Evolutionary conservation across 768 basidiomycete genomes (phyloP), one percentile per base, ranked within the genome.

Genomic region (Boletus speciosus): DNA sequence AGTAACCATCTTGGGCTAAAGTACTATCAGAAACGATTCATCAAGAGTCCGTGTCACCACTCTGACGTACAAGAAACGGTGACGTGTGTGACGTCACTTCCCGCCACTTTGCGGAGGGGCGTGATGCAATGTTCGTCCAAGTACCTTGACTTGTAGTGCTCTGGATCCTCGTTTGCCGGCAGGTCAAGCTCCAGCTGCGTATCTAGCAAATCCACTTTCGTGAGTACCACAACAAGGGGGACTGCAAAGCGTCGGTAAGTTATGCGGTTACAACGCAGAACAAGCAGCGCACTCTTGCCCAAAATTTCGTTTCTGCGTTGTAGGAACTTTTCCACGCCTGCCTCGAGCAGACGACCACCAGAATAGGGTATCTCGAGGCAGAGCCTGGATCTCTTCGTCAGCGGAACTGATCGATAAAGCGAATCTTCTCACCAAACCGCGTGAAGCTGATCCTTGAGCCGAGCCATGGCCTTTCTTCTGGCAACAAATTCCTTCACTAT

Each of bases 181-280:
- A 19, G 23, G 15, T 58, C 42, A 16, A 59, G 7, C 14, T 51
- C 41, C n/a, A 62, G 23, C 5, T 47, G 56, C 2, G 0, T 15
- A 23, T 48, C 45, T 2, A 61, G 49, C 8, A 58, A 25, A 36
- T 61, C 60, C 6, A 49, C 34, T 47, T 62, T 61, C 2, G 60
- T 61, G 35, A 61, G 61, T 1, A 61, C 60, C 29, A 59, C 49
- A 2, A 61, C 56, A 14, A 61, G 51, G 4, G 56, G 60, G 14
- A 58, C 42, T 62, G 5, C 2, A 8, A 15, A 35, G 6, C 12
- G 9, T 15, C 4, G 7, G 27, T 57, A 36, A 56, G 45, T 25
- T 4, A 34, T 27, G 15, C 37, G 23, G 2, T 0, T 2, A 29
- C 5, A 29, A 19, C 4, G 6, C 10, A 41, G 14, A 1, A 43